These are phyloP conservation scores for Moniliella sp. DNA, from an alignment of 1,284 basidiomycete species.

Conservation along the genomic window DNA sequence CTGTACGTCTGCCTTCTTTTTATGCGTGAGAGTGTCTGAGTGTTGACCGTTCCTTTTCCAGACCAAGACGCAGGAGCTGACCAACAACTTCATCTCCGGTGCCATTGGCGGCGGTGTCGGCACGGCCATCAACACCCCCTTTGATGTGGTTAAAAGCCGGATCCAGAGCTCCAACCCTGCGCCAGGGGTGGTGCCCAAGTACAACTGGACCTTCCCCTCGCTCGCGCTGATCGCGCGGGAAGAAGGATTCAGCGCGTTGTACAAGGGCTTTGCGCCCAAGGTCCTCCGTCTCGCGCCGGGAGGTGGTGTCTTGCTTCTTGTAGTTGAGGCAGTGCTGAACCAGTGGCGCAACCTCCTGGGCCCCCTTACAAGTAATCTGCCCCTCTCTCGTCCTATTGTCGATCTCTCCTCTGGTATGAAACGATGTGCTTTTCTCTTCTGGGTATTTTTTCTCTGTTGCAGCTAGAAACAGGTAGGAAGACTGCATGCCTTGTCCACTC, in stretches of 20 bases:
- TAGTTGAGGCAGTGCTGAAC: constrained; percentile 22
- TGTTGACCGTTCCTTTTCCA: neutral
- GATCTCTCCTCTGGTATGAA: too few species aligned
- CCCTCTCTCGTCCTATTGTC: too few species aligned
- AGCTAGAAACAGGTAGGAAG: too few species aligned
- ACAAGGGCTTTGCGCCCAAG: constrained; percentile 65
- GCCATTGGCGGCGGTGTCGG: constrained; percentile 74
- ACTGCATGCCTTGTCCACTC: too few species aligned
- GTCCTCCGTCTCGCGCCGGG: constrained; percentile 64
- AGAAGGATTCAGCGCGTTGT: constrained; percentile 69
- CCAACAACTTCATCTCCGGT: constrained; percentile 82
- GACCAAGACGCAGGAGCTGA: constrained; percentile 45
- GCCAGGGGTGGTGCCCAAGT: constrained; percentile 43
- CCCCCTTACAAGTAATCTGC: too few species aligned
- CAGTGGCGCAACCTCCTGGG: constrained; percentile 17
- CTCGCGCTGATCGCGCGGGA: constrained; percentile 61
- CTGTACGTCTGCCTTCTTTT: constrained; percentile 37
- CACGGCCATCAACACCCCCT: constrained; percentile 53
- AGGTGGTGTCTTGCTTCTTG: constrained; percentile 69
- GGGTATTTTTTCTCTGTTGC: too few species aligned
- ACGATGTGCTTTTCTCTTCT: too few species aligned
- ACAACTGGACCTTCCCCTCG: constrained; percentile 57
- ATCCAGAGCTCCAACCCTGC: constrained; percentile 61
- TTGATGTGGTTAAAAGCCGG: constrained; percentile 80
- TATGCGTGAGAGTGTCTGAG: neutral